Evolutionary conservation across 2,329 filamentous ascomycete genomes (phyloP).

Genomic region (Coniochaeta sp.): DNA sequence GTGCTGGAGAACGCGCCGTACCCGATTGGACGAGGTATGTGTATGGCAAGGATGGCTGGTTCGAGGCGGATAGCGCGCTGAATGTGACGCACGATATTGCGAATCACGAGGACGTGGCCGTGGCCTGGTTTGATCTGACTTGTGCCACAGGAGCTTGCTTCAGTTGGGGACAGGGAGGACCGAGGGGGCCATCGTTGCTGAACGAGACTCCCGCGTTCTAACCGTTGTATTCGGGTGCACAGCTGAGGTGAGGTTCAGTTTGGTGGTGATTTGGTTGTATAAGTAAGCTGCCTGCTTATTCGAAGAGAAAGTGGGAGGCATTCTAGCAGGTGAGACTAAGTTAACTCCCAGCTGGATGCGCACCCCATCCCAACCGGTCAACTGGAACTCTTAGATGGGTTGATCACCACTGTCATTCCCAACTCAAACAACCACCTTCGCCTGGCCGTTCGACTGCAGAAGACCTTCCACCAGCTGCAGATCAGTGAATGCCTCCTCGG

Average conservation of each 20-base stretch:
- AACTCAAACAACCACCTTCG: not conserved
- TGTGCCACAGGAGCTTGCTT: constrained; percentile 26
- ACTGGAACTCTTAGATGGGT: too few relatives aligned
- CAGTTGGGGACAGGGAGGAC: constrained; percentile 25
- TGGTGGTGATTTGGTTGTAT: too few relatives aligned
- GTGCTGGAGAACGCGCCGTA: constrained; percentile 25
- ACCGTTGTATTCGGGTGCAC: too few relatives aligned
- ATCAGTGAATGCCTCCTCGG: constrained; percentile 16
- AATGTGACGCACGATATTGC: constrained; percentile 31
- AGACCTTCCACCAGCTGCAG: constrained; percentile 15
- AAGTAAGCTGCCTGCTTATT: too few relatives aligned
- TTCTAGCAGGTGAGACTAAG: too few relatives aligned
- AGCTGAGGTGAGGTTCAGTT: too few relatives aligned
- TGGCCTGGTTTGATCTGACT: constrained; percentile 29
- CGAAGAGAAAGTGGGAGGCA: too few relatives aligned
- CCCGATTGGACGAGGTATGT: constrained; percentile 27
- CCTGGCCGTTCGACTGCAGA: constrained; percentile 9
- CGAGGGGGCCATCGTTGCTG: not conserved
- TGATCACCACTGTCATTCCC: too few relatives aligned
- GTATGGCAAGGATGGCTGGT: constrained; percentile 27
- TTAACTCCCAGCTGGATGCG: too few relatives aligned
- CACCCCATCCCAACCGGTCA: too few relatives aligned
- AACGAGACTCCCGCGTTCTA: not conserved
- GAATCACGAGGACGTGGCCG: constrained; percentile 26
- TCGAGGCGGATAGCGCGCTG: constrained; percentile 30